phyloP scores from a whole-genome alignment of 768 basidiomycete species.

The Arthromyces matolae region DNA sequence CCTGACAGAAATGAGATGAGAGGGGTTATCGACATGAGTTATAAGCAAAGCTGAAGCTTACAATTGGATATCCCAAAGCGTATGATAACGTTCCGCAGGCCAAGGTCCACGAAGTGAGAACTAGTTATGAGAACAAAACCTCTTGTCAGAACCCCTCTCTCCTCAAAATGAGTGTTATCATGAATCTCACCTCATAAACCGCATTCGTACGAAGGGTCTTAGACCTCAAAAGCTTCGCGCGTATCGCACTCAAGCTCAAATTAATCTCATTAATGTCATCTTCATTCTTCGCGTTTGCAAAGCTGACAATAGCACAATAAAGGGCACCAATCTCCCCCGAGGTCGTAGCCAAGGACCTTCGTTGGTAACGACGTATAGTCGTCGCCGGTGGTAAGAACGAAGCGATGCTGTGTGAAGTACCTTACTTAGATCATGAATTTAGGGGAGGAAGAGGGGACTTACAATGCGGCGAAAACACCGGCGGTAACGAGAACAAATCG shows the following conservation, averaged over 20 bases:
- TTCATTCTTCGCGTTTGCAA: conserved; percentile 54
- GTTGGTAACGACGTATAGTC: conserved; percentile 71
- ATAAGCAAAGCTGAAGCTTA: conserved; percentile 25
- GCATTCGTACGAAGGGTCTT: conserved; percentile 53
- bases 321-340: conserved; percentile 63
- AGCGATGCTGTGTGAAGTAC: conserved; percentile 42
- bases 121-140: conserved; percentile 33
- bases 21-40: not conserved
- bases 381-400: conserved; percentile 73
- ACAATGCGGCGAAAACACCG: conserved; percentile 81
- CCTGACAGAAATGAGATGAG: conserved; percentile 30
- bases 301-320: conserved; percentile 75
- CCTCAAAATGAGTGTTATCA: not conserved
- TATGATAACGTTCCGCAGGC: conserved; percentile 78
- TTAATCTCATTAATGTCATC: conserved; percentile 53
- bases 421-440: not conserved
- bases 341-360: conserved; percentile 64
- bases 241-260: conserved; percentile 66
- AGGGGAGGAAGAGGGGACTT: conserved; percentile 17
- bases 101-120: conserved; percentile 74
- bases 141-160: too few relatives aligned
- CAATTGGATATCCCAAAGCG: conserved; percentile 65
- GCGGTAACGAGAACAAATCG: conserved; percentile 66
- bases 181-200: conserved; percentile 54
- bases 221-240: conserved; percentile 67